These are phyloP conservation scores for Papiliotrema terrestris DNA, from an alignment of 1,284 basidiomycete species.

Conservation along the genomic window DNA sequence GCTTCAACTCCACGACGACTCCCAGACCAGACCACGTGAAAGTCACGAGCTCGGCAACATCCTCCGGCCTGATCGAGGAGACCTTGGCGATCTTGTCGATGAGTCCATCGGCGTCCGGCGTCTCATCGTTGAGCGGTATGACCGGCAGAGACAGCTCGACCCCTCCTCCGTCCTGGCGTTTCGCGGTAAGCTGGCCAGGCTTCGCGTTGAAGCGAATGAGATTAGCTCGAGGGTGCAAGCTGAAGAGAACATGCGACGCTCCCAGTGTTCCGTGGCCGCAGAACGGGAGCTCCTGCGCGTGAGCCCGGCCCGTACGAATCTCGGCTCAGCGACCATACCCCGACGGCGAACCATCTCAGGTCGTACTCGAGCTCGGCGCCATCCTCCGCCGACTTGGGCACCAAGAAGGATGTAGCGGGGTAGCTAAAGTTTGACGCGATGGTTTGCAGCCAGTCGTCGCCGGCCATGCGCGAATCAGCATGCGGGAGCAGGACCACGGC, in stretches of 20 bases:
- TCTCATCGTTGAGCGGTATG: neutral
- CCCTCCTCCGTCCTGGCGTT: neutral
- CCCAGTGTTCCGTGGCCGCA: slow-evolving; percentile 27
- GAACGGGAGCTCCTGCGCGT: slow-evolving; percentile 17
- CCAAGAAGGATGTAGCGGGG: slow-evolving; percentile 24
- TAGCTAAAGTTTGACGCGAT: slow-evolving; percentile 22
- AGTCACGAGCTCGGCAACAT: slow-evolving; percentile 5
- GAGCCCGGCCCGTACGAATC: neutral
- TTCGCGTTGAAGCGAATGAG: neutral
- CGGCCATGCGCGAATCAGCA: slow-evolving; percentile 10
- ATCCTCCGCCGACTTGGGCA: neutral
- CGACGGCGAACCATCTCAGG: slow-evolving; percentile 20
- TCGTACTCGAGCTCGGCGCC: slow-evolving; percentile 10
- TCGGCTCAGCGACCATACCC: neutral
- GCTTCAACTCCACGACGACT: slow-evolving; percentile 9
- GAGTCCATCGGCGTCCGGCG: neutral
- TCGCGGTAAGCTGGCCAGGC: neutral
- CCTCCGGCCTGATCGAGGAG: neutral
- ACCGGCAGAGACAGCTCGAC: neutral
- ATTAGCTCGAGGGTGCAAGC: slow-evolving; percentile 6
- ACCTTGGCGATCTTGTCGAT: neutral
- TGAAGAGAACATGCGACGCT: slow-evolving; percentile 17
- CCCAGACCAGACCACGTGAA: slow-evolving; percentile 7
- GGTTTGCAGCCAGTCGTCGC: slow-evolving; percentile 13
- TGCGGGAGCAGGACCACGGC: slow-evolving; percentile 18